phyloP scores from a whole-genome alignment of 129 eudicot genomes.

The Centrapalus pauciflorus region DNA sequence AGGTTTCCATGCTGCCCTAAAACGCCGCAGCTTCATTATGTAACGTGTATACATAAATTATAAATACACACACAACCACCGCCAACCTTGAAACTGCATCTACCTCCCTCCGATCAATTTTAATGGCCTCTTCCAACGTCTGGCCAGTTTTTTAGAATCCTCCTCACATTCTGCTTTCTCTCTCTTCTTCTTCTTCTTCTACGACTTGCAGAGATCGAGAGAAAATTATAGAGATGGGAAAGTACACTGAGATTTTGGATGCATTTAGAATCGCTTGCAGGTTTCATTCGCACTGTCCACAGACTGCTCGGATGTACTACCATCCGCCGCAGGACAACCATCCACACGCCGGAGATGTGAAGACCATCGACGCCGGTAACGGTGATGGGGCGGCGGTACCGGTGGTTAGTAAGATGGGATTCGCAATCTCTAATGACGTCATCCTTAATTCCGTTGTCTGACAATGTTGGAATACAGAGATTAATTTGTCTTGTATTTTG shows the following conservation, averaged over 20 bases:
- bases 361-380: slow-evolving; percentile 6
- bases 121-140: slow-evolving; percentile 37
- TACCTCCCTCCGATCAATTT: background rate
- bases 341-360: slow-evolving; percentile 11
- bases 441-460: slow-evolving; percentile 16
- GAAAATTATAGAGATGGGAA: slow-evolving; percentile 37
- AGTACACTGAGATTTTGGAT: slow-evolving; percentile 68
- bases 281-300: slow-evolving; percentile 87
- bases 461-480: background rate
- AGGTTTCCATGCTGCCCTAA: slow-evolving; percentile 3
- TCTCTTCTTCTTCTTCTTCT: background rate
- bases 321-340: slow-evolving; percentile 65
- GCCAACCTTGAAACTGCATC: background rate
- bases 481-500: background rate
- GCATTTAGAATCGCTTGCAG: slow-evolving; percentile 65
- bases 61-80: slow-evolving; percentile 10
- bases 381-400: slow-evolving; percentile 18
- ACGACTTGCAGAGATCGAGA: background rate
- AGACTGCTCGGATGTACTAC: slow-evolving; percentile 84
- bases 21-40: slow-evolving; percentile 14
- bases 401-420: background rate
- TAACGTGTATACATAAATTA: slow-evolving; percentile 8
- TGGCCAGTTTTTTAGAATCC: slow-evolving; percentile 23
- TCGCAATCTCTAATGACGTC: background rate
- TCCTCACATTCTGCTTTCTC: background rate